Evolutionary conservation across 371 early-diverging fungal genomes (phyloP), one percentile per base, ranked within the genome.

Genomic region (Mucor piriformis): DNA sequence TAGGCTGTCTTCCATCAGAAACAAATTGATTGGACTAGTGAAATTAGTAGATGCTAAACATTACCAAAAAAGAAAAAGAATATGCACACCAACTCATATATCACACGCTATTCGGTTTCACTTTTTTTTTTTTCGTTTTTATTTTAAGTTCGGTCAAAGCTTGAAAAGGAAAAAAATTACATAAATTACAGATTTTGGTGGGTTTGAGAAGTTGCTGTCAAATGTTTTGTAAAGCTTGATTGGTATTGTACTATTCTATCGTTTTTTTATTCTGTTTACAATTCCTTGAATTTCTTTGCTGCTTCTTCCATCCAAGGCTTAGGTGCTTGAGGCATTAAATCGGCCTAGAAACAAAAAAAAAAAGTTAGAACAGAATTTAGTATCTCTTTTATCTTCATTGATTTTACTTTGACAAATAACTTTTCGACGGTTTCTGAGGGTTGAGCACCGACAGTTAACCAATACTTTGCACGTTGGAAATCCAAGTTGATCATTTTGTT

Each of bases 371-470:
- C 15, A 48, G 27, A 29, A 25, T 11, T 35, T 29, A 34, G 18
- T 18, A 37, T n/a, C 12, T n/a, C 12, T 42, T 32, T n/a, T 43
- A 13, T 25, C 18, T 3, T 24, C 1, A 3, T 38, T 20, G 7
- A 24, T 34, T 71, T 69, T 64, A 95, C 97, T 84, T 93, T 95
- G 60, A 91, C 89, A 20, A 98, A 76, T 60, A 98, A 70, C 65
- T 92, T 91, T 21, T 88, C 87, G 10, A 95, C 98, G 12, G 90
- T 79, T 29, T 92, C 92, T 13, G 90, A 81, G 7, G 97, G 96
- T 77, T 96, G 94, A 12, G 97, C 99, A 27, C 98, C 98, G 12
- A 91, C 93, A 12, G 91, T 88, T 54, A 98, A 78, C 99, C 99
- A 98, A 76, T 97, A 95, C 73, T 96, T 95, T 64, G 91, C 89